A percentile compares a stretch with the other conserved stretches of the same genome.
Conservation (phyloP, 768 basidiomycete genomes). For the Podaxis sp. region DNA sequence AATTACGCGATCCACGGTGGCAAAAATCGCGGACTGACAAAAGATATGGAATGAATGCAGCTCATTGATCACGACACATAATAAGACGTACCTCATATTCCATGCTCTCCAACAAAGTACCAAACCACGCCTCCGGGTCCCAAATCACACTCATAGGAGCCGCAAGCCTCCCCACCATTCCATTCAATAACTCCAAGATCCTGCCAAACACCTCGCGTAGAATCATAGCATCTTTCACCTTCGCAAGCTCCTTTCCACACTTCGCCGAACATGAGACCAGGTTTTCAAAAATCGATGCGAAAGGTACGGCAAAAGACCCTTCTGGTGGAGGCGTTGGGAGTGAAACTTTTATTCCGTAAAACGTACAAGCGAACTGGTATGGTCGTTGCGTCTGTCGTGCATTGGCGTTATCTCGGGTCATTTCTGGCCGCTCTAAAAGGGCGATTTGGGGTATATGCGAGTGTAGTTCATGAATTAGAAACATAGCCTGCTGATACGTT, state of each 20-base stretch:
- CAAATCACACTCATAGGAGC: constrained; percentile 45
- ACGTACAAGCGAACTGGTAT: constrained; percentile 56
- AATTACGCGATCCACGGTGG: constrained; percentile 62
- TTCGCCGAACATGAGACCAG: constrained; percentile 43
- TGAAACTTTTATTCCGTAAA: constrained; percentile 47
- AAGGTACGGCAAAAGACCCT: constrained; percentile 41
- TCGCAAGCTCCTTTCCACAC: constrained; percentile 39
- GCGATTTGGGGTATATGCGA: constrained; percentile 48
- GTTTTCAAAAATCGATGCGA: constrained; percentile 57
- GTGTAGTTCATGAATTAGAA: constrained; percentile 54
- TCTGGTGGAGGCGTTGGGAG: constrained; percentile 19
- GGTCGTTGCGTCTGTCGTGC: constrained; percentile 33
- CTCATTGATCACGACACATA: not conserved
- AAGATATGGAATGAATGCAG: constrained; percentile 1
- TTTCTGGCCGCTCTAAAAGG: constrained; percentile 49
- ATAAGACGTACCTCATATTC: constrained; percentile 48
- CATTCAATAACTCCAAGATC: constrained; percentile 48
- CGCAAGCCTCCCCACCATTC: constrained; percentile 44
- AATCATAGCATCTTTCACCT: constrained; percentile 28
- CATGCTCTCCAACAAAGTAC: constrained; percentile 48
- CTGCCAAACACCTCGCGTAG: constrained; percentile 51
- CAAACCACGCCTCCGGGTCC: constrained; percentile 66
- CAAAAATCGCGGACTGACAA: constrained; percentile 59
- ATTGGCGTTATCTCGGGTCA: constrained; percentile 34
- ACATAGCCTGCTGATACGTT: constrained; percentile 36